Percentiles rank a stretch among this genome's conserved stretches.
Evolutionary conservation across 345 rosid genomes (phyloP).

Genomic region (Arabidopsis thaliana): DNA sequence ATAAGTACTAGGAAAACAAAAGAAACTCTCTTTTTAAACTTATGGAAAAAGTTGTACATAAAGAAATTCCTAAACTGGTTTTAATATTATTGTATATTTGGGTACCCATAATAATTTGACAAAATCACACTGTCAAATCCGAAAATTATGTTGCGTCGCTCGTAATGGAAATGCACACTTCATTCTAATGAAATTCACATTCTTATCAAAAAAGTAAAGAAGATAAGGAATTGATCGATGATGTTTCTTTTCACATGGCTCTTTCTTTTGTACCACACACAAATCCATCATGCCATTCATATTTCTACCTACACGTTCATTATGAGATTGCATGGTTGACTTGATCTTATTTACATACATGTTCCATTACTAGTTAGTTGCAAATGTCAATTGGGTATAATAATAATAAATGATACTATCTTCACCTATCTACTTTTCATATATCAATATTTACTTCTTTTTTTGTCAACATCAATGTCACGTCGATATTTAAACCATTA

Average conservation of each 20-base stretch:
- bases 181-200: too few relatives aligned
- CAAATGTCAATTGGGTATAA: conserved; percentile 5
- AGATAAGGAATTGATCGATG: not conserved
- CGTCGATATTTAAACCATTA: not conserved
- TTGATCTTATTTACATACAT: not conserved
- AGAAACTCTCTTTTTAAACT: conserved; percentile 22
- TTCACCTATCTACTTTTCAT: not conserved
- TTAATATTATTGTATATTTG: not conserved
- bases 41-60: conserved; percentile 27
- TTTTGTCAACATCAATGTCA: not conserved
- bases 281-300: not conserved
- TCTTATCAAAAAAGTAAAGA: too few relatives aligned
- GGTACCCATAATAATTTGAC: not conserved
- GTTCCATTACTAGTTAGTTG: not conserved
- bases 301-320: not conserved
- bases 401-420: not conserved
- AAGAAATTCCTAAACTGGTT: not conserved
- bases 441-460: not conserved
- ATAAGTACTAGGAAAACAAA: conserved; percentile 8
- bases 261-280: not conserved
- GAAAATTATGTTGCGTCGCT: not conserved
- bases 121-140: not conserved
- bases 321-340: not conserved
- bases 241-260: not conserved
- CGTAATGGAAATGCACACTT: too few relatives aligned